Conservation (phyloP, 2,329 filamentous ascomycete genomes). For the Trichoderma sp. region DNA sequence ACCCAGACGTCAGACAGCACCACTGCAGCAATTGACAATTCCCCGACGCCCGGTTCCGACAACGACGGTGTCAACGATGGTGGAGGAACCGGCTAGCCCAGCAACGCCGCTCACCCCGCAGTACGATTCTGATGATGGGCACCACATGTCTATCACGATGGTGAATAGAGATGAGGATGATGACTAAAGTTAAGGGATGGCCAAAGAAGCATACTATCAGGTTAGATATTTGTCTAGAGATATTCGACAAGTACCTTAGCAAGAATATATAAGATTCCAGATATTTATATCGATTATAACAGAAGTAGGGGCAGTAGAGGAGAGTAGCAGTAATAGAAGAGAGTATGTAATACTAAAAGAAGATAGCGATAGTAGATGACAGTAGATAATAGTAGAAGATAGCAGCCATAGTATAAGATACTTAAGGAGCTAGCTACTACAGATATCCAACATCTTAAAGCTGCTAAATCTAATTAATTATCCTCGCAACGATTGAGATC, state of each 20-base stretch:
- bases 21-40: conserved; percentile 2
- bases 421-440: too few relatives aligned
- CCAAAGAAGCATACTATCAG: neutral
- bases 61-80: neutral
- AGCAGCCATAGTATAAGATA: too few relatives aligned
- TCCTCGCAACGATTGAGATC: too few relatives aligned
- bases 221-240: neutral
- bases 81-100: neutral
- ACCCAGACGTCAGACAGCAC: conserved; percentile 11
- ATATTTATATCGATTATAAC: neutral
- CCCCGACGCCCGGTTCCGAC: conserved; percentile 12
- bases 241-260: neutral
- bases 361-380: neutral
- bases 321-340: neutral
- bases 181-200: conserved; percentile 9
- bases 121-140: conserved; percentile 35
- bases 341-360: neutral
- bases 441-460: too few relatives aligned
- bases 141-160: conserved; percentile 39
- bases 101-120: conserved; percentile 29
- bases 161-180: conserved; percentile 36
- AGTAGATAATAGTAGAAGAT: neutral
- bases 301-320: neutral
- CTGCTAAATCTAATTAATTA: too few relatives aligned
- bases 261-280: neutral